These are phyloP conservation scores for Chrysosporium keratinophilum DNA, from an alignment of 2,329 filamentous ascomycete genomes.

Conservation along the genomic window DNA sequence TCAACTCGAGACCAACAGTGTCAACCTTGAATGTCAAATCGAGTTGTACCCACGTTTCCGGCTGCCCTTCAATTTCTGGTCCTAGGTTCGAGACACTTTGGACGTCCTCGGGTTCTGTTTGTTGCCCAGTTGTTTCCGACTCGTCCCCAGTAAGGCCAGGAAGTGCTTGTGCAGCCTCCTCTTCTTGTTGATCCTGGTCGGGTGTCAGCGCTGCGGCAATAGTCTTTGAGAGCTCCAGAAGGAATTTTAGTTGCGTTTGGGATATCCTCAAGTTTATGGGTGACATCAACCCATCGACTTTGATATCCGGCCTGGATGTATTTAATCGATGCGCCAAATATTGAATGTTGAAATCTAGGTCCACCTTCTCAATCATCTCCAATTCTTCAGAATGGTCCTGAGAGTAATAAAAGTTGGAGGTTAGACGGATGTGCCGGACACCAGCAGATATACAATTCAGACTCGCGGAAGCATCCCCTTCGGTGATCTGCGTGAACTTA, in stretches of 20 bases:
- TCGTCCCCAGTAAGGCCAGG: conserved; percentile 33
- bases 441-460: conserved; percentile 86
- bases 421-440: conserved; percentile 83
- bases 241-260: conserved; percentile 80
- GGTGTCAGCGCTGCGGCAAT: conserved; percentile 79
- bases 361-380: conserved; percentile 94
- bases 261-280: conserved; percentile 84
- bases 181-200: conserved; percentile 59
- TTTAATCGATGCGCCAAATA: conserved; percentile 77
- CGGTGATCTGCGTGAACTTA: conserved; percentile 74
- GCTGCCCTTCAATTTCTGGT: conserved; percentile 59
- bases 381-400: conserved; percentile 67
- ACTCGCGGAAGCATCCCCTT: conserved; percentile 59
- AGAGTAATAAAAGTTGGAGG: conserved; percentile 76
- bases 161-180: conserved; percentile 65
- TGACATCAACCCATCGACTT: conserved; percentile 85
- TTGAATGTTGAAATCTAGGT: conserved; percentile 83
- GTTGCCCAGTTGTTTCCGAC: conserved; percentile 21
- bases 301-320: conserved; percentile 72
- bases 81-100: conserved; percentile 28
- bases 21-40: conserved; percentile 85
- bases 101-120: conserved; percentile 14
- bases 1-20: conserved; percentile 77
- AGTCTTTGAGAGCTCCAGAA: conserved; percentile 75
- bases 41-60: conserved; percentile 79